These are phyloP conservation scores for Litsea cubeba DNA, from an alignment of 164 flowering plant species.

Conservation along the genomic window DNA sequence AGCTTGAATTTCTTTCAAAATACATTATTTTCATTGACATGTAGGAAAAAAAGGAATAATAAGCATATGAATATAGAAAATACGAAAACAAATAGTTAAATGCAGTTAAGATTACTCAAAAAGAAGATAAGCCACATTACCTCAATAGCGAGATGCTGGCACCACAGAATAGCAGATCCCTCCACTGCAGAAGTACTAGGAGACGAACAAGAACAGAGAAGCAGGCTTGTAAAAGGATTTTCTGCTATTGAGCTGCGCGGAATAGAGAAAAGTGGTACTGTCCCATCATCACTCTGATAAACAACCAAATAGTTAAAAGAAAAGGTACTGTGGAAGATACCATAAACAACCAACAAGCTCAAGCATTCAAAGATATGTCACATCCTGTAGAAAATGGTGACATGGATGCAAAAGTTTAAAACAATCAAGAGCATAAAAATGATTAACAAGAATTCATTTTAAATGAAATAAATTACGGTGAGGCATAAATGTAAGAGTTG, in stretches of 20 bases:
- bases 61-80: background rate
- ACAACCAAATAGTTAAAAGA: background rate
- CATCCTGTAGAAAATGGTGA: too few species aligned
- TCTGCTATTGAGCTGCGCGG: slow-evolving; percentile 77
- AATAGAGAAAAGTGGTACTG: slow-evolving; percentile 68
- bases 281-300: slow-evolving; percentile 66
- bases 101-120: background rate
- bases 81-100: too few species aligned
- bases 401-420: too few species aligned
- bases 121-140: slow-evolving; percentile 28
- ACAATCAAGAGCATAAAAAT: too few species aligned
- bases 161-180: slow-evolving; percentile 51
- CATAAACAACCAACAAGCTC: slow-evolving; percentile 1
- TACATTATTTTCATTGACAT: background rate
- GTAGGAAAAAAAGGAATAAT: background rate
- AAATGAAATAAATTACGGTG: too few species aligned
- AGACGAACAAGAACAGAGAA: slow-evolving; percentile 57
- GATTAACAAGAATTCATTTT: too few species aligned
- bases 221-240: slow-evolving; percentile 91
- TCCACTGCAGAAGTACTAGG: slow-evolving; percentile 21
- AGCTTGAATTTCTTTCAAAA: background rate
- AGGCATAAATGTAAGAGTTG: too few species aligned
- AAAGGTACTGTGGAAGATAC: background rate
- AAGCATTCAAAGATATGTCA: background rate
- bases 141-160: slow-evolving; percentile 72